These are phyloP conservation scores for Chlorella sp. DNA, from an alignment of 139 green algal species.

Conservation along the genomic window DNA sequence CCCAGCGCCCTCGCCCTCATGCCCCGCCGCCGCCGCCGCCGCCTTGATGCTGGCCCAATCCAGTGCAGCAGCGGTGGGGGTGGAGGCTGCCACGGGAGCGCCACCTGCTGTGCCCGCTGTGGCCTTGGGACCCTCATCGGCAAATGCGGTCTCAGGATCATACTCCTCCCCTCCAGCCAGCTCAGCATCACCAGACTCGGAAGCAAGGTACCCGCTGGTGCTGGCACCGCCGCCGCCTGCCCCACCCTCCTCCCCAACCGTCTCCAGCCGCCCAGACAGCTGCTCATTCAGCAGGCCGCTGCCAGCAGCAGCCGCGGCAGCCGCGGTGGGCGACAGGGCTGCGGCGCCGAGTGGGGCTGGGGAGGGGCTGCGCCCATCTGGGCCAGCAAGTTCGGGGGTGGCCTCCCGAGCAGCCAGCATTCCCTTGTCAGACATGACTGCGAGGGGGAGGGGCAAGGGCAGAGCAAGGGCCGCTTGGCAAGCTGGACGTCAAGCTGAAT, in stretches of 20 bases:
- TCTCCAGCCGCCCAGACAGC: background rate
- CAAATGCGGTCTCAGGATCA: slow-evolving; percentile 21
- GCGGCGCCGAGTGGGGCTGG: background rate
- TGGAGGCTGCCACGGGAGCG: background rate
- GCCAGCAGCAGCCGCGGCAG: background rate
- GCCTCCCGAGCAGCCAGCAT: slow-evolving; percentile 11
- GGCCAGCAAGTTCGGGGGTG: background rate
- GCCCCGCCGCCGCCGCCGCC: background rate
- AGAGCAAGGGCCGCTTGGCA: background rate
- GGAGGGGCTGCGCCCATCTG: background rate
- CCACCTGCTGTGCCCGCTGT: background rate
- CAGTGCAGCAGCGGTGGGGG: background rate
- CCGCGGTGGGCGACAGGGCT: background rate
- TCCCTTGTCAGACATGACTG: background rate
- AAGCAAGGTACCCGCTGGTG: background rate
- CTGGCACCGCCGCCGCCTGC: background rate
- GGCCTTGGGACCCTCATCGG: background rate
- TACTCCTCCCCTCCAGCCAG: slow-evolving; percentile 21
- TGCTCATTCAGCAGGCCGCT: background rate
- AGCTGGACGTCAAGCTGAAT: background rate
- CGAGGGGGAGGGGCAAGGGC: background rate
- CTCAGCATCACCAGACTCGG: background rate
- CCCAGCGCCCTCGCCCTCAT: background rate
- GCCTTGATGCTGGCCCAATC: slow-evolving; percentile 42
- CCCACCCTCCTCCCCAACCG: slow-evolving; percentile 11